Evolutionary conservation across 2,329 filamentous ascomycete genomes (phyloP).

Genomic region (Venturia oleaginea): DNA sequence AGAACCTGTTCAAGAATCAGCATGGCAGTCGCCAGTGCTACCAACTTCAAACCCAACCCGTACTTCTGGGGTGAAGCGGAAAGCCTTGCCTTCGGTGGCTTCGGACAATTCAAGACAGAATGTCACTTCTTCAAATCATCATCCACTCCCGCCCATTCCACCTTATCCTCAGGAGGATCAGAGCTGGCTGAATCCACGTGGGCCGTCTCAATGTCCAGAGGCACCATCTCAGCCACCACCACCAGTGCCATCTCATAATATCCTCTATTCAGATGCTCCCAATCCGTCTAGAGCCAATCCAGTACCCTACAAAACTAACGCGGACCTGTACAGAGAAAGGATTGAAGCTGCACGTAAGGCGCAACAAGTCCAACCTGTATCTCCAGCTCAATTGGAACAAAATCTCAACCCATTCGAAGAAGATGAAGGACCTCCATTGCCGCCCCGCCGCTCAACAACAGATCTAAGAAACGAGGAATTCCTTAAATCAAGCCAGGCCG

Average conservation of each 20-base stretch:
- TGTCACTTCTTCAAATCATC: background rate
- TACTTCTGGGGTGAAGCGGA: background rate
- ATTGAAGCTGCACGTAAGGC: background rate
- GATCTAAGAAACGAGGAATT: background rate
- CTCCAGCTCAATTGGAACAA: background rate
- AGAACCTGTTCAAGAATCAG: background rate
- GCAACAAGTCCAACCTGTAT: background rate
- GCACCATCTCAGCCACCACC: background rate
- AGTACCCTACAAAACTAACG: background rate
- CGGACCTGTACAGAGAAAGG: background rate
- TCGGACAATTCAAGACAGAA: background rate
- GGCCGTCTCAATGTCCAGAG: background rate
- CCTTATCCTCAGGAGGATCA: background rate
- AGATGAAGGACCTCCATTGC: background rate
- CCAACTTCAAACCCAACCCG: background rate
- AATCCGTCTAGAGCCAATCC: background rate
- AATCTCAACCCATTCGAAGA: background rate
- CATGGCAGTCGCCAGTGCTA: background rate
- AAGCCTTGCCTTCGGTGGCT: background rate
- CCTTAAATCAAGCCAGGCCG: background rate
- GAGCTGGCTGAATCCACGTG: background rate
- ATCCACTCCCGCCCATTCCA: conserved; percentile 5
- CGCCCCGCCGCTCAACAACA: background rate
- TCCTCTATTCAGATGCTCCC: background rate
- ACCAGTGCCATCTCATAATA: background rate